Evolutionary conservation across 2,329 filamentous ascomycete species (phyloP).

Genomic region (Podosphaera xanthii): DNA sequence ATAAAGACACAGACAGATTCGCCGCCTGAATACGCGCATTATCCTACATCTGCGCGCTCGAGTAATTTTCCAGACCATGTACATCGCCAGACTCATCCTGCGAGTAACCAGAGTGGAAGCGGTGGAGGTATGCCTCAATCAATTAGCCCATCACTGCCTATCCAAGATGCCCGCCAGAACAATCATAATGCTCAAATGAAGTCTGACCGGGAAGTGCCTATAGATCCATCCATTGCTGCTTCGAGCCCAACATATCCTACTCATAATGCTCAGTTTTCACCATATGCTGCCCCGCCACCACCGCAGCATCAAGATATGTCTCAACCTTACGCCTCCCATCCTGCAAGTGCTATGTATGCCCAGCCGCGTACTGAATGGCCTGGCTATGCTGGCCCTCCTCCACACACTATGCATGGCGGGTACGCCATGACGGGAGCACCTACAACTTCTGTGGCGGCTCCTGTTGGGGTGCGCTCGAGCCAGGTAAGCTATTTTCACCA

Average conservation of each 20-base stretch:
- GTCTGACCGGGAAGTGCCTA: constrained; percentile 92
- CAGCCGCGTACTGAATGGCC: constrained; percentile 54
- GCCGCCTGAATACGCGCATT: constrained; percentile 62
- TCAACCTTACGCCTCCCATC: constrained; percentile 45
- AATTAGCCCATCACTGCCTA: constrained; percentile 91
- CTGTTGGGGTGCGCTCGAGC: constrained; percentile 28
- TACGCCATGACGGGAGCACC: constrained; percentile 15
- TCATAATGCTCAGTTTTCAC: constrained; percentile 50
- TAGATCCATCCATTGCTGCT: constrained; percentile 95
- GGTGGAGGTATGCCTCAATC: constrained; percentile 92
- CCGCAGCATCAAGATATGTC: constrained; percentile 60
- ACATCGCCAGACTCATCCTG: constrained; percentile 61
- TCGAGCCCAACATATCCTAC: constrained; percentile 79
- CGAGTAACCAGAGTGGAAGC: constrained; percentile 48
- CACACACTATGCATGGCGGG: constrained; percentile 14
- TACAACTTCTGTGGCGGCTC: constrained; percentile 30
- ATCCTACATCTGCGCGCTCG: constrained; percentile 56
- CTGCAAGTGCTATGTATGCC: constrained; percentile 37
- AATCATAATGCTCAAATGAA: constrained; percentile 58
- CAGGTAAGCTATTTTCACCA: constrained; percentile 27
- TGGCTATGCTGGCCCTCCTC: constrained; percentile 31
- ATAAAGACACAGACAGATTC: constrained; percentile 34
- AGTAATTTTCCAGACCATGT: constrained; percentile 70
- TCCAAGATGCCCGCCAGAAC: constrained; percentile 56
- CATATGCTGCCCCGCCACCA: constrained; percentile 33